These are phyloP conservation scores for Retiboletus flavoniger DNA, from an alignment of 1,284 basidiomycete genomes.

Conservation along the genomic window DNA sequence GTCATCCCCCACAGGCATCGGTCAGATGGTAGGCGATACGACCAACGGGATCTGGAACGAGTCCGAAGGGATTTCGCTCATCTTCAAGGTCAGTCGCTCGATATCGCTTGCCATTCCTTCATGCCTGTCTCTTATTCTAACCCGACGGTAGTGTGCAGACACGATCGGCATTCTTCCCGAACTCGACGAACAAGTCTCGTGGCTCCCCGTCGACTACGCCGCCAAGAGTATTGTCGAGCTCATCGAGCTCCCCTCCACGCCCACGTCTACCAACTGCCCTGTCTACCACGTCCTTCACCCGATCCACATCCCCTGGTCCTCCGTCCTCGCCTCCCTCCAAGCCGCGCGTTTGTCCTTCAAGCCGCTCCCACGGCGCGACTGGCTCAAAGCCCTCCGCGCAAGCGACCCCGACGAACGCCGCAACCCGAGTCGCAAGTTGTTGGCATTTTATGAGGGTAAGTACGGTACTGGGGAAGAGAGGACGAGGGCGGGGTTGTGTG, in stretches of 20 bases:
- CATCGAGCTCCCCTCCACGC: conserved; percentile 25
- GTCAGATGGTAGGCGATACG: conserved; percentile 56
- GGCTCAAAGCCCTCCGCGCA: conserved; percentile 46
- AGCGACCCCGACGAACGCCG: conserved; percentile 42
- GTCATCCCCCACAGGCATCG: conserved; percentile 37
- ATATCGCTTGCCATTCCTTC: background rate
- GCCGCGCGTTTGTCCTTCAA: conserved; percentile 46
- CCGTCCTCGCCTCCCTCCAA: conserved; percentile 44
- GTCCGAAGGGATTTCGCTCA: conserved; percentile 48
- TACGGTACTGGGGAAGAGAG: conserved; percentile 25
- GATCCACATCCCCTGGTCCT: conserved; percentile 40
- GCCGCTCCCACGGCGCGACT: conserved; percentile 41
- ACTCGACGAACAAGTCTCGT: conserved; percentile 46
- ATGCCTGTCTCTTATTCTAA: conserved; percentile 21
- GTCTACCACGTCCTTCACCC: conserved; percentile 54
- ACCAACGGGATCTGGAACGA: conserved; percentile 57
- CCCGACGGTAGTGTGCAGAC: conserved; percentile 36
- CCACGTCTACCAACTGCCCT: conserved; percentile 13
- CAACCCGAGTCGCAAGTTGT: conserved; percentile 52
- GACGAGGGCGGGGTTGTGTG: conserved; percentile 21
- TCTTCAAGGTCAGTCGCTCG: conserved; percentile 26
- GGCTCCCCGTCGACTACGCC: conserved; percentile 60
- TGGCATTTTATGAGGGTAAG: conserved; percentile 40
- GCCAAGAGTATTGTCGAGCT: conserved; percentile 53
- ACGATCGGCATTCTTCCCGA: conserved; percentile 46